Evolutionary conservation across 257 asterid species (phyloP).

Genomic region (Solanum piurae): DNA sequence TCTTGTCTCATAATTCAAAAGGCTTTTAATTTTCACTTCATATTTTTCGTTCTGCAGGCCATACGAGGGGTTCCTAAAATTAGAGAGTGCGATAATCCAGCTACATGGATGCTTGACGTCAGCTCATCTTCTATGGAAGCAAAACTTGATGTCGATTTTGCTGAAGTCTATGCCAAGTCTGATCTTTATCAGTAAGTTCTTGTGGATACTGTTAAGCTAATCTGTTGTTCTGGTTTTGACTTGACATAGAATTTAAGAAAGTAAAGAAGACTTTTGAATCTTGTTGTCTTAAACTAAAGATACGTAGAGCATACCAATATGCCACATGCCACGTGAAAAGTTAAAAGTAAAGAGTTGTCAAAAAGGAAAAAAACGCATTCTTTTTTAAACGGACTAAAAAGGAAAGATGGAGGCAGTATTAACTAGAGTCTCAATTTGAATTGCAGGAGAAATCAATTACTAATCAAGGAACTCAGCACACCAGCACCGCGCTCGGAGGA

Average conservation of each 20-base stretch:
- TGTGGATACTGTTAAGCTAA: not conserved
- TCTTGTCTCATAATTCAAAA: not conserved
- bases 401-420: not conserved
- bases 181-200: slow-evolving; percentile 37
- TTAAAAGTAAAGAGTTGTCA: not conserved
- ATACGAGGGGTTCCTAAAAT: slow-evolving; percentile 59
- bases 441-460: slow-evolving; percentile 35
- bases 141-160: slow-evolving; percentile 61
- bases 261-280: no score
- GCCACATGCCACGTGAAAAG: not conserved
- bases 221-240: not conserved
- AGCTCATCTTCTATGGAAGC: slow-evolving; percentile 46
- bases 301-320: not conserved
- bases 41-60: slow-evolving; percentile 19
- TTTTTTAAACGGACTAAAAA: not conserved
- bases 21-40: not conserved
- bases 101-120: slow-evolving; percentile 89
- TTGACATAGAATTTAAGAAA: not conserved
- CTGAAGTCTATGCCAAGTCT: slow-evolving; percentile 55
- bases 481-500: slow-evolving; percentile 33
- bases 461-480: slow-evolving; percentile 37
- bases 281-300: not conserved
- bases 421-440: not conserved
- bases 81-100: slow-evolving; percentile 69
- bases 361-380: not conserved